phyloP scores from a whole-genome alignment of 192 early-diverging fungal species.

The Lunasporangiospora selenospora region DNA sequence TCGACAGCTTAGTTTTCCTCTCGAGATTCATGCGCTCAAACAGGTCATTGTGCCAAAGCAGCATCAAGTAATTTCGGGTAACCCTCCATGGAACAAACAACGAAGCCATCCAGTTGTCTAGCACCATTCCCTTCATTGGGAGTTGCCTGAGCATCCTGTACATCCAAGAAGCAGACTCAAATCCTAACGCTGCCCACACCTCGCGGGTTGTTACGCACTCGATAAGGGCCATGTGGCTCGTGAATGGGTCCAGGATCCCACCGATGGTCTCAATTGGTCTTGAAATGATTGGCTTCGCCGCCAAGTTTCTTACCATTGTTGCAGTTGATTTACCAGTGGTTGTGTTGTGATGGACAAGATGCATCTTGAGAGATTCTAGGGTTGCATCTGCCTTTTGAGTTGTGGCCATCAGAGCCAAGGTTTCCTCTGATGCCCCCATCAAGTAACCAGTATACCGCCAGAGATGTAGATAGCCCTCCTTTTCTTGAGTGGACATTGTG shows the following conservation, averaged over 20 bases:
- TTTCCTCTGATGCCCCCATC: constrained; percentile 53
- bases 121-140: too few relatives aligned
- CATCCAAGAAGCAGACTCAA: too few relatives aligned
- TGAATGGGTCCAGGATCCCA: constrained; percentile 10
- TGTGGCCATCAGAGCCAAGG: background rate
- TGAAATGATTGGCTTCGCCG: too few relatives aligned
- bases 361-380: constrained; percentile 19
- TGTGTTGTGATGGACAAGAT: constrained; percentile 7
- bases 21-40: too few relatives aligned
- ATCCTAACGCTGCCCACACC: too few relatives aligned
- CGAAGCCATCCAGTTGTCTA: too few relatives aligned
- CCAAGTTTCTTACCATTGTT: background rate
- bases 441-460: constrained; percentile 59
- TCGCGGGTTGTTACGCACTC: too few relatives aligned
- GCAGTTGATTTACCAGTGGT: constrained; percentile 4
- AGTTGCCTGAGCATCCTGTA: too few relatives aligned
- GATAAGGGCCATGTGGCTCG: constrained; percentile 15
- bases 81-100: too few relatives aligned
- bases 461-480: constrained; percentile 50
- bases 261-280: background rate
- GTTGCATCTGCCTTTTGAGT: constrained; percentile 15
- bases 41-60: too few relatives aligned
- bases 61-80: too few relatives aligned
- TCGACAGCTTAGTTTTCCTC: too few relatives aligned
- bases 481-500: constrained; percentile 32